Evolutionary conservation across 108 stramenopile genomes (phyloP).

Genomic region (Asterionellopsis glacialis): DNA sequence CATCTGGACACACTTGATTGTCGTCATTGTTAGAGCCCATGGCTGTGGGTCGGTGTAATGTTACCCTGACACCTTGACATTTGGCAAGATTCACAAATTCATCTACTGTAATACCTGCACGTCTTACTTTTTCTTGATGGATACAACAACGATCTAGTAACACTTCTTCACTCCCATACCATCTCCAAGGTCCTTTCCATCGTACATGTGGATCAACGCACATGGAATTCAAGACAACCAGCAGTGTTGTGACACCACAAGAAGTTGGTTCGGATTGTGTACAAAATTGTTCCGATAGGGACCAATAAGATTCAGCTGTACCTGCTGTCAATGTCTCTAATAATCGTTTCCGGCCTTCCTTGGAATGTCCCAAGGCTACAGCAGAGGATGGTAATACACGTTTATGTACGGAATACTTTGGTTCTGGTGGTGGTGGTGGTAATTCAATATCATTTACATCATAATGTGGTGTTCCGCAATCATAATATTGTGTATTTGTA

Average conservation of each 20-base stretch:
- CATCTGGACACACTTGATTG: neutral
- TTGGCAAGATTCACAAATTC: slow-evolving; percentile 61
- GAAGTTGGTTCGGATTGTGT: slow-evolving; percentile 93
- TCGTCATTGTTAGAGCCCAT: slow-evolving; percentile 3
- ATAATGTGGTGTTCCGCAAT: no score
- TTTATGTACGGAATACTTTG: slow-evolving; percentile 64
- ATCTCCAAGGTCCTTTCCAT: slow-evolving; percentile 96
- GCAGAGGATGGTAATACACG: slow-evolving; percentile 59
- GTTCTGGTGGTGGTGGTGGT: slow-evolving; percentile 60
- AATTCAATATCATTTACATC: neutral
- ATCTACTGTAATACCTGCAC: slow-evolving; percentile 64
- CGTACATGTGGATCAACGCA: slow-evolving; percentile 86
- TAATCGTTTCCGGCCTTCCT: slow-evolving; percentile 41
- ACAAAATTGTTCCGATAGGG: slow-evolving; percentile 82
- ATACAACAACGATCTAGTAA: slow-evolving; percentile 79
- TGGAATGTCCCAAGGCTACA: slow-evolving; percentile 38
- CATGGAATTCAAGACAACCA: slow-evolving; percentile 89
- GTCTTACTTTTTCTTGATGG: slow-evolving; percentile 54
- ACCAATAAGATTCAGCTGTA: slow-evolving; percentile 64
- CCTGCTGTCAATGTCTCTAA: slow-evolving; percentile 35
- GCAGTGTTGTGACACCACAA: slow-evolving; percentile 90
- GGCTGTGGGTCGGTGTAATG: slow-evolving; percentile 45
- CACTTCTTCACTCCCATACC: slow-evolving; percentile 88
- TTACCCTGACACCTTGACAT: slow-evolving; percentile 60
- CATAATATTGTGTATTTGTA: no score